phyloP scores from a whole-genome alignment of 768 basidiomycete genomes.

The Hygrocybe punicea region DNA sequence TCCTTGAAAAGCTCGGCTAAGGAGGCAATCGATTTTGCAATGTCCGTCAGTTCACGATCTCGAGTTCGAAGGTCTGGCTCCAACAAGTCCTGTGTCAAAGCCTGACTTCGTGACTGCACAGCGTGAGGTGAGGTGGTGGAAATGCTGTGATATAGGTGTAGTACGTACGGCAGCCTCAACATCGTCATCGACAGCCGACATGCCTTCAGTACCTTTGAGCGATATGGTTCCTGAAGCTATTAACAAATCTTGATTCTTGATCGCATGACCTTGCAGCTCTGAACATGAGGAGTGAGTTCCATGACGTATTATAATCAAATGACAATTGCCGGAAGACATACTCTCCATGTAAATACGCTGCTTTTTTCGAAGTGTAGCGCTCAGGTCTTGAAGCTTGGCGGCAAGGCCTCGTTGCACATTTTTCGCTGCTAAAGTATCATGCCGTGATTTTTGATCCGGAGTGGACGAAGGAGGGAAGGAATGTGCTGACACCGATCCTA shows the following conservation, averaged over 20 bases:
- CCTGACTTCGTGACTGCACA: slow-evolving; percentile 33
- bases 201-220: slow-evolving; percentile 74
- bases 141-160: slow-evolving; percentile 15
- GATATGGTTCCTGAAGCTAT: slow-evolving; percentile 85
- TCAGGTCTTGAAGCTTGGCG: slow-evolving; percentile 92
- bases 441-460: slow-evolving; percentile 38
- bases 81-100: slow-evolving; percentile 38
- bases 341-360: slow-evolving; percentile 98
- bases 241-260: slow-evolving; percentile 93
- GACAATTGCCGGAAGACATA: slow-evolving; percentile 44
- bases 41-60: slow-evolving; percentile 75
- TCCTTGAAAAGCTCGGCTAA: slow-evolving; percentile 97
- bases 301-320: slow-evolving; percentile 17
- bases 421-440: slow-evolving; percentile 68
- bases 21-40: slow-evolving; percentile 86
- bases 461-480: slow-evolving; percentile 58
- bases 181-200: slow-evolving; percentile 88
- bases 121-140: slow-evolving; percentile 12
- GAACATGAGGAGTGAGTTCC: slow-evolving; percentile 15
- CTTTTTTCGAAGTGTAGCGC: slow-evolving; percentile 91
- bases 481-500: slow-evolving; percentile 56
- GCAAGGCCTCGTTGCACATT: slow-evolving; percentile 96
- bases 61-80: slow-evolving; percentile 44
- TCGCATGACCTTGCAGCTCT: slow-evolving; percentile 97
- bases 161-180: slow-evolving; percentile 74